Base-by-base conservation (phyloP, 352 stramenopile species). In the Pythium sukuiense region DNA sequence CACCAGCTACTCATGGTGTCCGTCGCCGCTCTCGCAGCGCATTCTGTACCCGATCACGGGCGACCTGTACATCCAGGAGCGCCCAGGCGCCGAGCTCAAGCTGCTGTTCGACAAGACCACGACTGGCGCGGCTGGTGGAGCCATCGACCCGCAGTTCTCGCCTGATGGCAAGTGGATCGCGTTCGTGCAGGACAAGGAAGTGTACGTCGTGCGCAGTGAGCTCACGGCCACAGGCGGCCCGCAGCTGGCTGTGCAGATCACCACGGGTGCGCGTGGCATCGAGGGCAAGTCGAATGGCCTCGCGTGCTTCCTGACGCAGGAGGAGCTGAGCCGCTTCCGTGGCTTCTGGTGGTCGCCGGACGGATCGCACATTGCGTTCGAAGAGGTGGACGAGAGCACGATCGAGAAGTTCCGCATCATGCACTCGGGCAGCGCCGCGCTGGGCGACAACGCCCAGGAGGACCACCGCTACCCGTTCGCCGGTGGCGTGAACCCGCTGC, bases 271-370 rank as follows among this genome's bases (percentile, higher is more conserved):
- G 20, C 72, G 88, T 58, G 80, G 73, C 50, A 58, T 83, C 27
- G 76, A 77, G 8, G 88, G 89, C 29, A 85, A 89, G 49, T 97
- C 85, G 27, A 95, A 99, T 76, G 97, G 96, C 2, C 67, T 99
- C 13, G 96, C 97, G n/a, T 98, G 98, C 76, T 99, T 98, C 76
- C 70, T 99, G 11, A 98, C 97, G 7, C 95, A 99, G 70, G 97
- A 99, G 77, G 96, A 99, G 77, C 96, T 99, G 71, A 96, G 96
- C 70, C 89, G 96, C 32, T 99, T 98, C 79, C 76, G 89, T 45
- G 97, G 97, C 50, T 99, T 98, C 79, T 99, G 97, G 97, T 98
- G 93, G 92, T 90, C 88, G 24, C 87, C 90, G 0, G 88, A 98
- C 75, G 94, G 84, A 41, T 66, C 76, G 3, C 71, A 77, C 46